These are phyloP conservation scores for Aspergillus oerlinghausenensis DNA, from an alignment of 2,329 filamentous ascomycete species.

Conservation along the genomic window DNA sequence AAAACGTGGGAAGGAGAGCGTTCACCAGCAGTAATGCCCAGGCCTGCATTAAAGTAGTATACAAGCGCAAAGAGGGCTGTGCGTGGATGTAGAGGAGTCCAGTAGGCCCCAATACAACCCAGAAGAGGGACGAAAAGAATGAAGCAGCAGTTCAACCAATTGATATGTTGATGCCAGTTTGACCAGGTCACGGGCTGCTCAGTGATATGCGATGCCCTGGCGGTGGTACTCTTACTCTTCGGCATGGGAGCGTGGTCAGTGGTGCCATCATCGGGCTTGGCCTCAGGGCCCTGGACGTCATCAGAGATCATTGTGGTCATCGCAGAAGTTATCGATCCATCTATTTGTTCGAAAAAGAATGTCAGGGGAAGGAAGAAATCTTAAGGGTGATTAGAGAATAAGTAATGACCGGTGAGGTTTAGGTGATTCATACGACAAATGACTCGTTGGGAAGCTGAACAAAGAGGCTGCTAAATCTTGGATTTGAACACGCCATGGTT, in stretches of 20 bases:
- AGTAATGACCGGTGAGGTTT: neutral
- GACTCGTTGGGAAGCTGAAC: neutral
- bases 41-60: constrained; percentile 75
- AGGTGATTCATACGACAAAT: neutral
- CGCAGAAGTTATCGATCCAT: neutral
- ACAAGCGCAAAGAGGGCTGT: constrained; percentile 65
- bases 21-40: constrained; percentile 69
- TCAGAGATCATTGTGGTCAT: neutral
- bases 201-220: constrained; percentile 73
- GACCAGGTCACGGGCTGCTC: constrained; percentile 69
- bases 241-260: neutral
- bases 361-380: neutral
- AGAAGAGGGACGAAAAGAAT: constrained; percentile 69
- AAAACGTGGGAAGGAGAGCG: constrained; percentile 17
- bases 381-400: neutral
- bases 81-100: constrained; percentile 64
- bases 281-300: neutral
- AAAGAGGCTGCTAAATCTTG: neutral
- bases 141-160: constrained; percentile 80
- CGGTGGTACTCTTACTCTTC: neutral
- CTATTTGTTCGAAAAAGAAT: neutral
- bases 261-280: neutral
- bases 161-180: constrained; percentile 85
- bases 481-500: neutral
- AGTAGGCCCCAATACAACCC: constrained; percentile 67